A percentile compares a stretch with the other conserved stretches of the same genome.
phyloP scores from a whole-genome alignment of 2,329 filamentous ascomycete genomes.

The Fusarium sp. region DNA sequence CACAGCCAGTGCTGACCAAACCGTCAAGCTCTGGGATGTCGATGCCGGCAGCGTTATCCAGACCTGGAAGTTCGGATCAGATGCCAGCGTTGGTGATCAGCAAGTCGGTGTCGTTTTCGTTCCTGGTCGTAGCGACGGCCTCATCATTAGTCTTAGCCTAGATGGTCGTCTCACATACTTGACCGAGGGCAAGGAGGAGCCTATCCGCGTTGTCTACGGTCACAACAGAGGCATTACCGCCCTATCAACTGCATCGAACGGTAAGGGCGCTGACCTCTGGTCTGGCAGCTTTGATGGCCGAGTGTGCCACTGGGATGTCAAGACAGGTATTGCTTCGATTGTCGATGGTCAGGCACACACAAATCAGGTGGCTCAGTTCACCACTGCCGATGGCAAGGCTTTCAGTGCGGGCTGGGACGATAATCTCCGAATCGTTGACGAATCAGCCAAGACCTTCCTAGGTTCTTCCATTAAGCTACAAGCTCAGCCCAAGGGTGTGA shows the following conservation, averaged over 20 bases:
- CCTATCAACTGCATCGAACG: conserved; percentile 60
- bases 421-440: conserved; percentile 82
- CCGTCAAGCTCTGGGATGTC: conserved; percentile 92
- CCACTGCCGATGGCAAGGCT: conserved; percentile 70
- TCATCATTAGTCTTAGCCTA: conserved; percentile 91
- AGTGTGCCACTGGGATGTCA: conserved; percentile 84
- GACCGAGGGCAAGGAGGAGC: conserved; percentile 74
- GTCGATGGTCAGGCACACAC: conserved; percentile 86
- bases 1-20: conserved; percentile 94
- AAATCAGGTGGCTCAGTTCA: conserved; percentile 85
- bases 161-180: conserved; percentile 93
- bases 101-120: conserved; percentile 97
- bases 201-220: conserved; percentile 80
- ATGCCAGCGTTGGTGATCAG: conserved; percentile 81
- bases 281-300: conserved; percentile 94
- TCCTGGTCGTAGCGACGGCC: conserved; percentile 80
- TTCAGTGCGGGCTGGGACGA: conserved; percentile 97
- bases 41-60: conserved; percentile 81
- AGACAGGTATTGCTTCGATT: conserved; percentile 73
- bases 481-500: conserved; percentile 83
- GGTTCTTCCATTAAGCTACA: conserved; percentile 75
- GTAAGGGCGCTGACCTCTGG: conserved; percentile 75
- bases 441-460: conserved; percentile 78
- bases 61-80: conserved; percentile 87
- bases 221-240: conserved; percentile 94